These are phyloP conservation scores for Trifolium repens DNA, from an alignment of 306 rosid genomes.

Conservation along the genomic window DNA sequence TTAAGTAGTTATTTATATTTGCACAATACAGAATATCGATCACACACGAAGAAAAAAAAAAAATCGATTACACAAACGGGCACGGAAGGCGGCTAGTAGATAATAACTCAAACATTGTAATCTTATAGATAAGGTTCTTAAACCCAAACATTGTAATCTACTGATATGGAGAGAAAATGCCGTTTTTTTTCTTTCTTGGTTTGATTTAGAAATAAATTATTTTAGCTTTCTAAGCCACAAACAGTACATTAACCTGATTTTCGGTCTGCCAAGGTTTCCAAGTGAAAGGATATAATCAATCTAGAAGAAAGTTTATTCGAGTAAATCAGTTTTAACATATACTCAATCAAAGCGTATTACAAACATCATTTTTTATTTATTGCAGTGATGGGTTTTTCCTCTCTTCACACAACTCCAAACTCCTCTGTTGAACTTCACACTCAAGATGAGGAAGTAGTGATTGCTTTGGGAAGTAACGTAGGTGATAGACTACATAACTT, in stretches of 20 bases:
- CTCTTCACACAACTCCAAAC: constrained; percentile 51
- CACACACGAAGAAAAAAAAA: too few species aligned
- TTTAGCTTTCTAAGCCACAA: constrained; percentile 2
- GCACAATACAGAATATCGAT: too few species aligned
- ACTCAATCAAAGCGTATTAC: constrained; percentile 4
- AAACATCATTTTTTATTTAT: background rate
- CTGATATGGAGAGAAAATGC: background rate
- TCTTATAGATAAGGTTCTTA: background rate
- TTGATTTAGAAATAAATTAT: constrained; percentile 3
- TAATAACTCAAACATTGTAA: too few species aligned
- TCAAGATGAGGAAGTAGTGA: constrained; percentile 82
- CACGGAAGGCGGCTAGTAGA: too few species aligned
- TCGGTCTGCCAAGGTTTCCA: background rate
- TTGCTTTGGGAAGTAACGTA: constrained; percentile 92
- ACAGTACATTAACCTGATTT: constrained; percentile 11
- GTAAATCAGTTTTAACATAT: constrained; percentile 17
- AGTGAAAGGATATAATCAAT: constrained; percentile 18
- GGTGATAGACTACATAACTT: constrained; percentile 80
- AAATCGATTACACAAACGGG: too few species aligned
- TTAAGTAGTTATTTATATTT: too few species aligned
- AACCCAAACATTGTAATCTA: constrained; percentile 16
- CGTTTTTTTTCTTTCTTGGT: background rate
- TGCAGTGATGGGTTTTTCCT: constrained; percentile 54
- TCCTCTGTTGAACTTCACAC: constrained; percentile 62
- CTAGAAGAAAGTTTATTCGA: background rate